Base-by-base conservation (phyloP, 2,329 filamentous ascomycete species). In the Fusarium graminum region DNA sequence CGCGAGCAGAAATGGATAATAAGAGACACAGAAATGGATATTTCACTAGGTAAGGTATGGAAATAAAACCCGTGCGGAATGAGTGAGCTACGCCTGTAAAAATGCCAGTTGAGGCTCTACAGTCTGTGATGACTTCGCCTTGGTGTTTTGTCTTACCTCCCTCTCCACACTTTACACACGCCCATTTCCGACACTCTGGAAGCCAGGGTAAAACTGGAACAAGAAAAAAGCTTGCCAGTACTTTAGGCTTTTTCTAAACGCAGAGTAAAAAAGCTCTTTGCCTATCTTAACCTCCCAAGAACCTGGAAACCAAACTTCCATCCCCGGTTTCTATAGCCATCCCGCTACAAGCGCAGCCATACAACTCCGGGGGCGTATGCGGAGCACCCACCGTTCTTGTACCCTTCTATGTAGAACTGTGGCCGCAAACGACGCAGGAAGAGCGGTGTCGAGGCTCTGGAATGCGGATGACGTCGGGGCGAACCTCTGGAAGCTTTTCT, bases 81-180 rank as follows among this genome's bases (percentile, higher is more conserved):
- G 44, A 38, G 34, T 32, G 22, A n/a, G 50, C 22, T 43, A 44
- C 46, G 8, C 17, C 26, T 22, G 19, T 22, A 8, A 26, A 22
- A 61, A 43, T 39, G 10, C 12, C n/a, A 29, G 38, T 40, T 40
- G 29, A 13, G 26, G 28, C 41, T 47, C 42, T 64, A 28, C 25
- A 42, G 26, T 44, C 38, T 47, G 47, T 22, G 44, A 59, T 43
- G n/a, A 22, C n/a, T 11, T 40, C 26, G 32, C 36, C 13, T 47
- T 67, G 63, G 52, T 67, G 63, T 59, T 67, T 40, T 67, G 63
- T 63, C 63, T 40, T 22, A 11, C n/a, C 28, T 17, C 28, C 32
- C 39, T 28, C 36, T 52, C 34, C 41, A 41, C 30, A 51, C 43
- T 50, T 43, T 7, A 14, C 29, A 36, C 47, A 54, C 40, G 34